phyloP scores from a whole-genome alignment of 2,329 filamentous ascomycete species.

The Aspergillus texensis region DNA sequence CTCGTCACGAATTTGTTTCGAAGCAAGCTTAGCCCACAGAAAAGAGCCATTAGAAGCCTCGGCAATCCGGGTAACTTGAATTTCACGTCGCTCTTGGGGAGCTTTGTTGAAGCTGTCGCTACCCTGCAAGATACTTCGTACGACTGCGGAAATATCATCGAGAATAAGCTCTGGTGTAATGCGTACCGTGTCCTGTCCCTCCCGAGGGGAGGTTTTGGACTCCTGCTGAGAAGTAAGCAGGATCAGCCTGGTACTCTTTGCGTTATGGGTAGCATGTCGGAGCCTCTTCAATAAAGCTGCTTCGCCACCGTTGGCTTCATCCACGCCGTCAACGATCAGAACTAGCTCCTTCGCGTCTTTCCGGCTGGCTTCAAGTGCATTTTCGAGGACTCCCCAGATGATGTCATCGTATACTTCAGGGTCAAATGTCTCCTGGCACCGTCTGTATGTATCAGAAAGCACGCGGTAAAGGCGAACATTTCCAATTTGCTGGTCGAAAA shows the following conservation, averaged over 20 bases:
- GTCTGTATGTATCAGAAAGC: conserved; percentile 35
- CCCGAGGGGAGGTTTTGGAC: conserved; percentile 9
- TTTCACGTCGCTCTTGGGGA: conserved; percentile 37
- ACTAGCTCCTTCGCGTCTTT: conserved; percentile 38
- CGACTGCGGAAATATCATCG: conserved; percentile 41
- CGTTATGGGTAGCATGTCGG: conserved; percentile 23
- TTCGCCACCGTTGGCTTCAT: conserved; percentile 38
- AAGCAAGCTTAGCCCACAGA: conserved; percentile 42
- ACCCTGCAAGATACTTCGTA: conserved; percentile 30
- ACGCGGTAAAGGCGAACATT: conserved; percentile 42
- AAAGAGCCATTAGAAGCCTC: conserved; percentile 42
- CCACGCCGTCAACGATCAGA: conserved; percentile 43
- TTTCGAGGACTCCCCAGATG: conserved; percentile 38
- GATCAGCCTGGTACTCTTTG: conserved; percentile 33
- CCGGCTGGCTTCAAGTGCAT: conserved; percentile 30
- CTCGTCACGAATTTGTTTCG: conserved; percentile 35
- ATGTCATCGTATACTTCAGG: conserved; percentile 38
- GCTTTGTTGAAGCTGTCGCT: conserved; percentile 28
- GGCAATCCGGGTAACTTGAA: conserved; percentile 33
- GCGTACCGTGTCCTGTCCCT: conserved; percentile 19
- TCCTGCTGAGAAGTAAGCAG: conserved; percentile 31
- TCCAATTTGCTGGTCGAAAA: conserved; percentile 43
- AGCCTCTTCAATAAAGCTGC: conserved; percentile 32
- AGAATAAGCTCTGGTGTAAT: conserved; percentile 37
- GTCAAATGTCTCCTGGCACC: conserved; percentile 24